Conservation (phyloP, 164 flowering plant species). For the Saururus chinensis region DNA sequence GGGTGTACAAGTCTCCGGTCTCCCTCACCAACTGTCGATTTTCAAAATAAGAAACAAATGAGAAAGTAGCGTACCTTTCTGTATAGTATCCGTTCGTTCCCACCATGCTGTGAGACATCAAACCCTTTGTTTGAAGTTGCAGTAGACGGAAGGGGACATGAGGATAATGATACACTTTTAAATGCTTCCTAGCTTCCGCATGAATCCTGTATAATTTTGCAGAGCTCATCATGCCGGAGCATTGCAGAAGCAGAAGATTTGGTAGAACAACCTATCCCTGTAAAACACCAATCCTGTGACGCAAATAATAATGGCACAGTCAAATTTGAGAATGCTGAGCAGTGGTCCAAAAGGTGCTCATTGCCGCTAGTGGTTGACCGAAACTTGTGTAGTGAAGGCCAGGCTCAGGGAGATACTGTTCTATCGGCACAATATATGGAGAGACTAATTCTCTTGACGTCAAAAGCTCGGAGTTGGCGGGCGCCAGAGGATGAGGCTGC, state of each 20-base stretch:
- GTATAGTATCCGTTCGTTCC: too few relatives aligned
- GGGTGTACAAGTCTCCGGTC: not conserved
- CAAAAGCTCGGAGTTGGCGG: slow-evolving; percentile 38
- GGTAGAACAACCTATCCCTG: slow-evolving; percentile 5
- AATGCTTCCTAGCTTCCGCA: not conserved
- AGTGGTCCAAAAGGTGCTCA: slow-evolving; percentile 27
- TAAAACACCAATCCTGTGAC: slow-evolving; percentile 8
- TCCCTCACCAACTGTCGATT: too few relatives aligned
- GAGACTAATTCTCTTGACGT: slow-evolving; percentile 35
- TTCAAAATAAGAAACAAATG: not conserved
- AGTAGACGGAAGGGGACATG: too few relatives aligned
- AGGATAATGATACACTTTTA: too few relatives aligned
- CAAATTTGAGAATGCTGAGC: slow-evolving; percentile 14
- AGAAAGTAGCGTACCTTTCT: not conserved
- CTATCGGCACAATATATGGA: slow-evolving; percentile 38
- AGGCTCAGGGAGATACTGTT: slow-evolving; percentile 13
- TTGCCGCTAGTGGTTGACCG: slow-evolving; percentile 23
- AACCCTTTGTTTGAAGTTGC: not conserved
- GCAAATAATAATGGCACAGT: slow-evolving; percentile 22
- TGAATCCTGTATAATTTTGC: slow-evolving; percentile 3
- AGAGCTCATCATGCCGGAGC: slow-evolving; percentile 25
- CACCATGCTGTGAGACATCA: too few relatives aligned
- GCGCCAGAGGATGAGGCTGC: slow-evolving; percentile 39
- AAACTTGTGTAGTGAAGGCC: slow-evolving; percentile 8
- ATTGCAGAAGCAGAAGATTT: slow-evolving; percentile 10